Conservation (phyloP, 2,329 filamentous ascomycete species). For the Phaeophleospora eucalypticola region DNA sequence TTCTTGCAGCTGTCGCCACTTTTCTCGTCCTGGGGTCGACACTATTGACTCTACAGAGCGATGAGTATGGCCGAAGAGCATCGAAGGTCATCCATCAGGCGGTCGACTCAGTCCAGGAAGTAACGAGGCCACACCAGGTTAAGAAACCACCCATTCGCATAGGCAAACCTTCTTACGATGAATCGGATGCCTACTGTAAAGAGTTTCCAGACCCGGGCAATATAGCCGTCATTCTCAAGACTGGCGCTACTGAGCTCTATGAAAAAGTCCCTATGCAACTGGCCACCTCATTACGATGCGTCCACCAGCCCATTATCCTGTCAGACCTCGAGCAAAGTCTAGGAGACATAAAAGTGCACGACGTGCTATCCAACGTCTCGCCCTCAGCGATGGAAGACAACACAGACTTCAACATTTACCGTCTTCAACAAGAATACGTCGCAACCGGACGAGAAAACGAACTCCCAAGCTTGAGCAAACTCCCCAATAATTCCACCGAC, state of each 20-base stretch:
- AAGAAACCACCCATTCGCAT: not conserved
- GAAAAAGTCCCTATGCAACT: slow-evolving; percentile 52
- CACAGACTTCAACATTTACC: slow-evolving; percentile 24
- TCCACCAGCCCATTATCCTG: slow-evolving; percentile 43
- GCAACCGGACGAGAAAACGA: slow-evolving; percentile 16
- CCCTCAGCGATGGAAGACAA: slow-evolving; percentile 11
- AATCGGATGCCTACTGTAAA: slow-evolving; percentile 1
- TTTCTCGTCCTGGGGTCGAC: not conserved
- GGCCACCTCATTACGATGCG: slow-evolving; percentile 49
- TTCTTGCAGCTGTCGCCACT: not conserved
- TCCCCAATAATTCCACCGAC: slow-evolving; percentile 10
- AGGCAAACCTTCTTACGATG: not conserved
- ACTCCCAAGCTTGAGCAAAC: slow-evolving; percentile 10
- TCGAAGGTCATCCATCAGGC: not conserved
- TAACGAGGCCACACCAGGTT: not conserved
- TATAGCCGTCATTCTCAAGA: slow-evolving; percentile 53
- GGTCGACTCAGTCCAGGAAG: not conserved
- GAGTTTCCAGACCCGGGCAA: slow-evolving; percentile 34
- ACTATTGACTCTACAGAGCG: not conserved
- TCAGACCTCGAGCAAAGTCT: slow-evolving; percentile 47
- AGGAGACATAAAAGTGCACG: slow-evolving; percentile 32
- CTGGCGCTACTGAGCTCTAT: slow-evolving; percentile 52
- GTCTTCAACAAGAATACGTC: slow-evolving; percentile 18
- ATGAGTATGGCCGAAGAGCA: not conserved
- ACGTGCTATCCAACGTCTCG: slow-evolving; percentile 25